Evolutionary conservation across 225 moss, liverwort and hornwort species (phyloP).

Genomic region (Rhytidiadelphus loreus): DNA sequence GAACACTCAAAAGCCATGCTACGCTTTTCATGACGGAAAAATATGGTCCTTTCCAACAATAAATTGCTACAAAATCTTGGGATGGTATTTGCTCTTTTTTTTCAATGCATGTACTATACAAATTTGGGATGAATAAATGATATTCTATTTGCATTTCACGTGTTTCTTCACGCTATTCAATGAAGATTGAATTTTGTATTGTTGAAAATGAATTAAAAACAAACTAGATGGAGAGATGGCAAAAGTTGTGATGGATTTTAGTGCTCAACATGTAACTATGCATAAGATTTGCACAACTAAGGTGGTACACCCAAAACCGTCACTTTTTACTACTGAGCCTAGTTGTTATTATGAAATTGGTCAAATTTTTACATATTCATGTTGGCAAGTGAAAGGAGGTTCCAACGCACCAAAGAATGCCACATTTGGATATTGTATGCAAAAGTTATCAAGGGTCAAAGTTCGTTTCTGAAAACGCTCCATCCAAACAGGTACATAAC

Average conservation of each 20-base stretch:
- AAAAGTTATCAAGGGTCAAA: too few species aligned
- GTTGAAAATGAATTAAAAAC: not conserved
- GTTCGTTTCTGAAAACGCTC: too few species aligned
- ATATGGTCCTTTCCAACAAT: not conserved
- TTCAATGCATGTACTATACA: accelerated
- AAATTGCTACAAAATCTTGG: not conserved
- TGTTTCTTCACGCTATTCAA: not conserved
- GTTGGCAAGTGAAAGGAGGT: too few species aligned
- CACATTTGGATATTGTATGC: too few species aligned
- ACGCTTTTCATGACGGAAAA: not conserved
- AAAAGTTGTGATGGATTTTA: not conserved
- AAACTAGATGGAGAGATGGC: accelerated
- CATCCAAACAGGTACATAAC: too few species aligned
- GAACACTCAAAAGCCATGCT: not conserved
- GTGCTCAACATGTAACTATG: not conserved
- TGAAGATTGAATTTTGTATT: not conserved
- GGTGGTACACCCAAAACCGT: too few species aligned
- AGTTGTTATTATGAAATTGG: too few species aligned
- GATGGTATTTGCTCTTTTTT: not conserved
- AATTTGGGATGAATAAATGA: not conserved
- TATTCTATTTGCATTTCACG: not conserved
- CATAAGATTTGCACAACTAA: not conserved
- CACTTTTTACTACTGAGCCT: too few species aligned
- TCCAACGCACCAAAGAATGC: too few species aligned
- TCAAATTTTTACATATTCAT: too few species aligned